Percentiles rank a stretch among this genome's conserved stretches.
phyloP scores from a whole-genome alignment of 2,329 filamentous ascomycete genomes.

The Macrophomina tecta region DNA sequence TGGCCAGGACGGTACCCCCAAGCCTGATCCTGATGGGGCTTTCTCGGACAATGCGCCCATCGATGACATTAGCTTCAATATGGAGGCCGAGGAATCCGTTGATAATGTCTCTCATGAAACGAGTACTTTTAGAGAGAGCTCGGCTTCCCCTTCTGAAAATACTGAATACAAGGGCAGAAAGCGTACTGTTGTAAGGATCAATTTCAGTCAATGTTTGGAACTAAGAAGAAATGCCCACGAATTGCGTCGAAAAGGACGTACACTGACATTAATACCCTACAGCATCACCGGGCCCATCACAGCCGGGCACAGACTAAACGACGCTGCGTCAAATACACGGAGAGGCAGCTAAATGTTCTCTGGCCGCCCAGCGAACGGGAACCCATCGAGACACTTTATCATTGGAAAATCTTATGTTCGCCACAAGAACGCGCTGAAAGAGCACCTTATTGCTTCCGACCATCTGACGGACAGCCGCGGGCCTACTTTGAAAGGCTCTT shows the following conservation, averaged over 20 bases:
- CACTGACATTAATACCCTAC: not conserved
- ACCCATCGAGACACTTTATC: not conserved
- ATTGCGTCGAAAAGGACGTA: too few species aligned
- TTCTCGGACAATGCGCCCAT: too few species aligned
- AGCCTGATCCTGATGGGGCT: not conserved
- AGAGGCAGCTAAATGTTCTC: not conserved
- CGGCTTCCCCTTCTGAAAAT: not conserved
- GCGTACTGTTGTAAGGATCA: not conserved
- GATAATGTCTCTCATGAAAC: not conserved
- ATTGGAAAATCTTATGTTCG: not conserved
- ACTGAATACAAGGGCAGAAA: not conserved
- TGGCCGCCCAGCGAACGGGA: not conserved
- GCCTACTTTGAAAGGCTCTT: not conserved
- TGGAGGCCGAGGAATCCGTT: not conserved
- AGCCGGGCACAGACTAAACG: not conserved
- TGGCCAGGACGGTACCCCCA: not conserved
- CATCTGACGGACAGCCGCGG: not conserved
- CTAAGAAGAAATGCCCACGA: not conserved
- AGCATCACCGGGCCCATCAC: not conserved
- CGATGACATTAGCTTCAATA: too few species aligned
- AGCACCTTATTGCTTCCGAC: slow-evolving; percentile 11
- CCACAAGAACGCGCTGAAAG: not conserved
- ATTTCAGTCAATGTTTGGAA: too few species aligned
- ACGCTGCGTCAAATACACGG: not conserved
- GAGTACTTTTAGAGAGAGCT: not conserved